Conservation (phyloP, 257 asterid genomes). For the Salvia rosmarinus region DNA sequence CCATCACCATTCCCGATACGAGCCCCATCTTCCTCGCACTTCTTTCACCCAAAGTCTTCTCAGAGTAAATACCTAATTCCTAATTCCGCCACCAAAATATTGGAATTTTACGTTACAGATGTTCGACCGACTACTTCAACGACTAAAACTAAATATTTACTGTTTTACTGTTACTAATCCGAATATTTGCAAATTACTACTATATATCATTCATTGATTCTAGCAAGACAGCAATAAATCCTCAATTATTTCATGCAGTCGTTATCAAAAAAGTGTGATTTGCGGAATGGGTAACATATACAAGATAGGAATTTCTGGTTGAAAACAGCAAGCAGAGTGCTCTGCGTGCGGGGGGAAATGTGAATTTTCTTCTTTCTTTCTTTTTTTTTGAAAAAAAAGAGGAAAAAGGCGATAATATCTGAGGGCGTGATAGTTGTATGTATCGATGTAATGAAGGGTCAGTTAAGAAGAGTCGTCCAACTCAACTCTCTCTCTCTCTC, state of each 20-base stretch:
- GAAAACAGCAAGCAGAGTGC: not conserved
- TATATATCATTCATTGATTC: no score
- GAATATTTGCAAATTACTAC: not conserved
- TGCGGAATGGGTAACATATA: constrained; percentile 17
- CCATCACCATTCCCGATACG: constrained; percentile 85
- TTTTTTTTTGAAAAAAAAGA: not conserved
- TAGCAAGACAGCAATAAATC: constrained; percentile 27
- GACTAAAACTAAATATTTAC: constrained; percentile 18
- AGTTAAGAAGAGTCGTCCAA: constrained; percentile 21
- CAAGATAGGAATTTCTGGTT: constrained; percentile 18
- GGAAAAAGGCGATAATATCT: constrained; percentile 31
- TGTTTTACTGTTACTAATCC: constrained; percentile 3
- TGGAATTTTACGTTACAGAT: constrained; percentile 30
- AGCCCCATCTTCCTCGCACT: constrained; percentile 62
- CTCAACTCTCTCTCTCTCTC: constrained; percentile 11
- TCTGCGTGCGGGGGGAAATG: constrained; percentile 5
- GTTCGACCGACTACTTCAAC: constrained; percentile 23
- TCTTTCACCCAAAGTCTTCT: not conserved
- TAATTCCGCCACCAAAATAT: constrained; percentile 4
- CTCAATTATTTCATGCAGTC: constrained; percentile 26
- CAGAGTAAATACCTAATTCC: constrained; percentile 49
- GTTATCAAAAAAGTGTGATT: constrained; percentile 23
- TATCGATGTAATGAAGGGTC: constrained; percentile 28
- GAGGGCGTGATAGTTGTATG: constrained; percentile 28
- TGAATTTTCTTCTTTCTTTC: not conserved